Evolutionary conservation across 2,329 filamentous ascomycete species (phyloP), one percentile per base, ranked within the genome.

Genomic region (Fusarium irregulare): DNA sequence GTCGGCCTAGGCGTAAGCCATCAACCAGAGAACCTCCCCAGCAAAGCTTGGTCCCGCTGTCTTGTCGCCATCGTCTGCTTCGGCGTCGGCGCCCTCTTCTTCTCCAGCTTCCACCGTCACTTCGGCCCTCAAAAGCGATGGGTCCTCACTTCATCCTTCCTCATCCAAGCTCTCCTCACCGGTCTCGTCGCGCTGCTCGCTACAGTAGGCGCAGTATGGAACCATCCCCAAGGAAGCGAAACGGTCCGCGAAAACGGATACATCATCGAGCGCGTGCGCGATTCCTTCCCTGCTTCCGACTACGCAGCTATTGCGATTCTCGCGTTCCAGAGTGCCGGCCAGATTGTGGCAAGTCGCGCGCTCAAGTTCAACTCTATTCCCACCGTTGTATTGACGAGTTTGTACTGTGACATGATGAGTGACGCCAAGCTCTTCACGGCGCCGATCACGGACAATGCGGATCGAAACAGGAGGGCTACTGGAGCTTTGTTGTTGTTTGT

Each of bases 381-480:
- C 0, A 76, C 74, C 2, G 55, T 76, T 41, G 74, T 76, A 16
- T 18, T 76, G 56, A 76, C 74, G 1, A 76, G 74, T 41, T 7
- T 76, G 53, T 76, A 76, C 67, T 76, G 74, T 51, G 74, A 76
- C 13, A 53, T 76, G 66, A 75, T 76, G 71, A 76, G 74, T 48
- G 74, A 76, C 11, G 73, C 74, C 0, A 66, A 57, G 34, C 64
- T 76, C 7, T 76, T 76, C n/a, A 76, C 74, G 2, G 50, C 74
- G 0, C 71, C 74, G 0, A 47, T 75, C 6, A 69, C 62, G 7
- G 74, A 75, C 3, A 76, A 76, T 7, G 71, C 74, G 11, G 74
- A 76, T 44, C 60, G 74, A 16, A 75, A 68, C 45, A 57, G 74
- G 28, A 56, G 74, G 4, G 64, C 72, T 1, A 40, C 53, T 2